These are phyloP conservation scores for Coemansia sp. DNA, from an alignment of 192 early-diverging fungal genomes.

Conservation along the genomic window DNA sequence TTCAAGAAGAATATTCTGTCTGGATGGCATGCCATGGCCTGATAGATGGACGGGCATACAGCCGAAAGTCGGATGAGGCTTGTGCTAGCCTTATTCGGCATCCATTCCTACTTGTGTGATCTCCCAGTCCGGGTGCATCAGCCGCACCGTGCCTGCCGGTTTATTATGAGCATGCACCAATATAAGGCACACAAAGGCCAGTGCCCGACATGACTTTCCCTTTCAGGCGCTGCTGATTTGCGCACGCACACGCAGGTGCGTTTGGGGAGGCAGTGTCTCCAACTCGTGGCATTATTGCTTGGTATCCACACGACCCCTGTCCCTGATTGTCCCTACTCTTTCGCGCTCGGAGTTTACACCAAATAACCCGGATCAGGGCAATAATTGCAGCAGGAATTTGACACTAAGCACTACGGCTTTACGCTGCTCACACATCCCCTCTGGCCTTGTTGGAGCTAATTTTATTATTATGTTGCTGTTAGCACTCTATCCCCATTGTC, in stretches of 20 bases:
- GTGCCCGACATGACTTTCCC: neutral
- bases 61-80: slow-evolving; percentile 1
- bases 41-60: slow-evolving; percentile 6
- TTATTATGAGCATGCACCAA: slow-evolving; percentile 16
- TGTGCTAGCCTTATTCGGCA: neutral
- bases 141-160: neutral
- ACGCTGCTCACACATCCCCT: neutral
- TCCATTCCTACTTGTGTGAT: neutral
- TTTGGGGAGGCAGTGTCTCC: neutral
- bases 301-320: slow-evolving; percentile 6
- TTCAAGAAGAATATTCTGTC: neutral
- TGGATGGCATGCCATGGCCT: neutral
- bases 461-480: neutral
- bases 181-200: slow-evolving; percentile 10
- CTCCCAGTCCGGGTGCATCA: neutral
- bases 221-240: neutral
- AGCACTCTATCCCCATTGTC: slow-evolving; percentile 2
- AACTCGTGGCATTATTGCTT: neutral
- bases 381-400: neutral
- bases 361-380: slow-evolving; percentile 4
- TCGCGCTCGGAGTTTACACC: neutral
- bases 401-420: neutral
- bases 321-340: neutral
- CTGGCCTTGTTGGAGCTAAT: neutral
- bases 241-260: neutral